Conservation (phyloP, 2,329 filamentous ascomycete genomes). For the Capronia americana region DNA sequence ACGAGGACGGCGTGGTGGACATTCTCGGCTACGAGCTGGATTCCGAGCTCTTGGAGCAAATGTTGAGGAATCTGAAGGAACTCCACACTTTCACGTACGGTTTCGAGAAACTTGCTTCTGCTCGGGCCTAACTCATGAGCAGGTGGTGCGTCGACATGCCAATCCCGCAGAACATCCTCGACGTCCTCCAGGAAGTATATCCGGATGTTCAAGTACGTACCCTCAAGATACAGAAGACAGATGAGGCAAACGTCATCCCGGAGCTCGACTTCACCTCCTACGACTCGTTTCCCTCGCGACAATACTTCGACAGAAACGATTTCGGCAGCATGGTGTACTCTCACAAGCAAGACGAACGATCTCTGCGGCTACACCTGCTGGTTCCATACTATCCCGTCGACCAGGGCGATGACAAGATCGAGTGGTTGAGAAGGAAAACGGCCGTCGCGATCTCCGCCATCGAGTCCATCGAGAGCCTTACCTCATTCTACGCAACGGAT, state of each 20-base stretch:
- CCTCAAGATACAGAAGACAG: conserved; percentile 13
- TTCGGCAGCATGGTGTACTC: conserved; percentile 14
- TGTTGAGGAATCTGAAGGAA: conserved; percentile 2
- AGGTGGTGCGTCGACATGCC: conserved; percentile 15
- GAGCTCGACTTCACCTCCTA: conserved; percentile 5
- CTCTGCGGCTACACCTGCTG: conserved; percentile 6
- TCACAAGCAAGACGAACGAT: not conserved
- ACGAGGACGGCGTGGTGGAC: not conserved
- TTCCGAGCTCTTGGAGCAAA: not conserved
- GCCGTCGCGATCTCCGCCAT: conserved; percentile 11
- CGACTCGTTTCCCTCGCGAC: not conserved
- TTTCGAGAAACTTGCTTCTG: not conserved
- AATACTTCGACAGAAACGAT: conserved; percentile 11
- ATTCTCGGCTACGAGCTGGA: conserved; percentile 6
- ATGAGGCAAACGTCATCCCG: conserved; percentile 4
- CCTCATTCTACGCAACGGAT: conserved; percentile 4
- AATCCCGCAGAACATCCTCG: conserved; percentile 6
- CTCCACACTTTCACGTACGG: conserved; percentile 6
- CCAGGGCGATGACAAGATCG: not conserved
- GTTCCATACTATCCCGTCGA: conserved; percentile 10
- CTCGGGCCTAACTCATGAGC: not conserved
- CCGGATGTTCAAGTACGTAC: not conserved
- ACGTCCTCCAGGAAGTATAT: not conserved
- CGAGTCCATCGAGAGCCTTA: conserved; percentile 1
- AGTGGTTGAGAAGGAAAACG: conserved; percentile 4